phyloP scores from a whole-genome alignment of 768 basidiomycete species.

The Russula emetica region DNA sequence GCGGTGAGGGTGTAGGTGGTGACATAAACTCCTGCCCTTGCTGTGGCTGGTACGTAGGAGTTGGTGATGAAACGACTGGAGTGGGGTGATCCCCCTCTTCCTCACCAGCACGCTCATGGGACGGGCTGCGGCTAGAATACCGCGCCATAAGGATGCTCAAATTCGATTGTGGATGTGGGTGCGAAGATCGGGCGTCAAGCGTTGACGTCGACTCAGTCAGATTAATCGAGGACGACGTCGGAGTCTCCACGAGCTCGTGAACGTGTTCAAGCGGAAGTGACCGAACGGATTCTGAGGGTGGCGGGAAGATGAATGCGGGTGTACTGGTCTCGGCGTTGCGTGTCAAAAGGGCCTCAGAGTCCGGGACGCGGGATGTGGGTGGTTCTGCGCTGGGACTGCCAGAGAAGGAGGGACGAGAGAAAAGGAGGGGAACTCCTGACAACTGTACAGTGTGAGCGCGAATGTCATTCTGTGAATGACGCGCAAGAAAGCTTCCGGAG shows the following conservation, averaged over 20 bases:
- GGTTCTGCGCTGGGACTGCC: constrained; percentile 27
- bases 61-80: constrained; percentile 11
- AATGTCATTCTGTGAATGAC: constrained; percentile 61
- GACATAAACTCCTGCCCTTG: background rate
- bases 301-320: constrained; percentile 24
- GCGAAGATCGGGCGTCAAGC: constrained; percentile 26
- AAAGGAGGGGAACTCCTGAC: constrained; percentile 47
- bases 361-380: constrained; percentile 39
- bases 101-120: constrained; percentile 13
- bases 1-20: constrained; percentile 1
- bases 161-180: constrained; percentile 33
- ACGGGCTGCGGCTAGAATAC: constrained; percentile 21
- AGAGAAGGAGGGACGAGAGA: constrained; percentile 30
- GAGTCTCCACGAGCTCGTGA: constrained; percentile 16
- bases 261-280: constrained; percentile 20
- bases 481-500: constrained; percentile 28
- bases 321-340: constrained; percentile 16
- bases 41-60: background rate
- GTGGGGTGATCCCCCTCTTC: constrained; percentile 7
- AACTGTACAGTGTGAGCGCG: constrained; percentile 63
- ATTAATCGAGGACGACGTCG: constrained; percentile 32
- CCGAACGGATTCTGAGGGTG: constrained; percentile 18
- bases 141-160: constrained; percentile 38
- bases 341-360: constrained; percentile 33
- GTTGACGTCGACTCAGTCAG: constrained; percentile 25